Evolutionary conservation across 139 green algal species (phyloP).

Genomic region (Haematococcus sp.): DNA sequence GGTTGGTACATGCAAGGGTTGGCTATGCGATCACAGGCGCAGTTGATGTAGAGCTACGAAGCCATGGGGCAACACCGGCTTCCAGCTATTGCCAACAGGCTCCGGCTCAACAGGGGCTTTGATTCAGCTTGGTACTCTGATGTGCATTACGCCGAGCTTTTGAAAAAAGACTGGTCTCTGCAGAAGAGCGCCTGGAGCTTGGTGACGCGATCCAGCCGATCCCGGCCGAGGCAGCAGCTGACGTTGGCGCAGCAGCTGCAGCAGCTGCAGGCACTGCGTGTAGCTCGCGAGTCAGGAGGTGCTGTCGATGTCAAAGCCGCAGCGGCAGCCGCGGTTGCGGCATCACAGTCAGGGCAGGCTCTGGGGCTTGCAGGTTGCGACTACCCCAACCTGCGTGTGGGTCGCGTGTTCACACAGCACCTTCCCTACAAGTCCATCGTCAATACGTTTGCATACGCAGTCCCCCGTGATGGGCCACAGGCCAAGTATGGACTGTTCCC

Average conservation of each 20-base stretch:
- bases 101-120: constrained; percentile 24
- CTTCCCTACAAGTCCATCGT: constrained; percentile 39
- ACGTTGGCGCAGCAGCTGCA: constrained; percentile 12
- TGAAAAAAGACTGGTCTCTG: constrained; percentile 38
- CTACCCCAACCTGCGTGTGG: constrained; percentile 34
- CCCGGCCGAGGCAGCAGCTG: constrained; percentile 14
- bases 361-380: constrained; percentile 10
- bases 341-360: constrained; percentile 4
- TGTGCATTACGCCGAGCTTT: constrained; percentile 27
- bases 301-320: background rate
- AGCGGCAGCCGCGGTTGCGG: constrained; percentile 9
- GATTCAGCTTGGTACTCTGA: constrained; percentile 30
- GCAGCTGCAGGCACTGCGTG: constrained; percentile 1
- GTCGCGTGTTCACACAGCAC: constrained; percentile 34
- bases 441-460: constrained; percentile 24
- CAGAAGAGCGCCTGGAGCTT: constrained; percentile 32
- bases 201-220: constrained; percentile 21
- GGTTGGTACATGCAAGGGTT: no score
- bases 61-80: constrained; percentile 15
- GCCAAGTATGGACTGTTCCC: constrained; percentile 36
- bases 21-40: no score
- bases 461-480: constrained; percentile 25
- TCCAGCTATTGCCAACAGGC: constrained; percentile 18
- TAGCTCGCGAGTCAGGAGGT: background rate
- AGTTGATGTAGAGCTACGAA: no score